These are phyloP conservation scores for Schwanniomyces polymorphus DNA, from an alignment of 805 yeast genomes.

Conservation along the genomic window DNA sequence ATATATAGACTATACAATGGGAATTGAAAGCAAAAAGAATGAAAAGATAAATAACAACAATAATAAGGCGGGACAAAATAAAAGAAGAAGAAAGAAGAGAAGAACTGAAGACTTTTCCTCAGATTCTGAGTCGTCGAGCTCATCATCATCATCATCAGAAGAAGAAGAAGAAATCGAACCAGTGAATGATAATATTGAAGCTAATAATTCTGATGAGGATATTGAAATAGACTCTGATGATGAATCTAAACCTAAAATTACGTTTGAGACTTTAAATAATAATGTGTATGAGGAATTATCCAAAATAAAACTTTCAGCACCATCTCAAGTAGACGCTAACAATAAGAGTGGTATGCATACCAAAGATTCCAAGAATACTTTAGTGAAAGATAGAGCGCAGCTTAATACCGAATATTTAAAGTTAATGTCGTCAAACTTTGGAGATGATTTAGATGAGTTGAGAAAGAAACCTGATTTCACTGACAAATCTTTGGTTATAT, in stretches of 20 bases:
- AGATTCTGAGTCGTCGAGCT: conserved; percentile 45
- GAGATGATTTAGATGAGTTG: conserved; percentile 59
- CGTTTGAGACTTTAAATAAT: conserved; percentile 18
- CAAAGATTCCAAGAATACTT: conserved; percentile 17
- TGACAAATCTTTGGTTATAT: conserved; percentile 52
- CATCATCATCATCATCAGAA: conserved; percentile 7
- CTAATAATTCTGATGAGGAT: conserved; percentile 15
- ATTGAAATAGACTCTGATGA: conserved; percentile 29
- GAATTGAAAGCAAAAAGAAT: background rate
- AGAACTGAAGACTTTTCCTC: conserved; percentile 76
- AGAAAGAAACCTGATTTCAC: conserved; percentile 65
- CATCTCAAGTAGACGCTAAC: conserved; percentile 15
- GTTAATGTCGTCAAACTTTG: conserved; percentile 57
- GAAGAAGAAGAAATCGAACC: conserved; percentile 19
- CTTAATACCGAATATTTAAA: conserved; percentile 53
- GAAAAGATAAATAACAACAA: conserved; percentile 2
- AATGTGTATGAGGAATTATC: conserved; percentile 19
- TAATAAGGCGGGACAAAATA: conserved; percentile 7
- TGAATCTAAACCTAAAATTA: conserved; percentile 11
- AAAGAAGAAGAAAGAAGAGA: conserved; percentile 71
- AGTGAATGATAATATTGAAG: conserved; percentile 10
- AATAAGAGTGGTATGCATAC: conserved; percentile 6
- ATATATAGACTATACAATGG: background rate
- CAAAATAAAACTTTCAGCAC: conserved; percentile 24
- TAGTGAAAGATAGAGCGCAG: conserved; percentile 30